phyloP scores from a whole-genome alignment of 2,329 filamentous ascomycete species.

The Arachnopeziza araneosa region DNA sequence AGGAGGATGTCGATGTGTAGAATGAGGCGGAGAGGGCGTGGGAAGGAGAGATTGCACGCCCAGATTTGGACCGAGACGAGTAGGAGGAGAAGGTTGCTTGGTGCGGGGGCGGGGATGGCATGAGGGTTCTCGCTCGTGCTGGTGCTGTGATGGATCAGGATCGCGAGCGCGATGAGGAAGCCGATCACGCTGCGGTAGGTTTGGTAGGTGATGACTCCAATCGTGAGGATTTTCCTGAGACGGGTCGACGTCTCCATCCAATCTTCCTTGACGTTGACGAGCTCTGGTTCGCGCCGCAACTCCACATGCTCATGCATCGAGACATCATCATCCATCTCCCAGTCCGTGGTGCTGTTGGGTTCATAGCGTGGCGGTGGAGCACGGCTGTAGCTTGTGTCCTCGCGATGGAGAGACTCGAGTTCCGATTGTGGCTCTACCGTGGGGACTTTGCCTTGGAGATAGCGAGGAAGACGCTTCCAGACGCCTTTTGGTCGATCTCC shows the following conservation, averaged over 20 bases:
- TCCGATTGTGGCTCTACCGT: background rate
- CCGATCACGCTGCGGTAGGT: background rate
- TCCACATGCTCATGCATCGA: background rate
- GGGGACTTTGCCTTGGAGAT: background rate
- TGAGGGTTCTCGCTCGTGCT: too few species aligned
- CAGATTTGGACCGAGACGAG: constrained; percentile 1
- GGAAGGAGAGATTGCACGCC: background rate
- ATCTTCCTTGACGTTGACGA: background rate
- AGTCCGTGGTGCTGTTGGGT: background rate
- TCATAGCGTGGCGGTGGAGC: background rate
- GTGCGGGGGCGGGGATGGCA: background rate
- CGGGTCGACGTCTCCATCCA: background rate
- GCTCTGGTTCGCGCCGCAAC: background rate
- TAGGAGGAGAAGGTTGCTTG: background rate
- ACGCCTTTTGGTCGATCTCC: too few species aligned
- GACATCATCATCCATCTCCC: background rate
- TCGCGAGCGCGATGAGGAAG: background rate
- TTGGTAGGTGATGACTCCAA: background rate
- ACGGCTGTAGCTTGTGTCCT: background rate
- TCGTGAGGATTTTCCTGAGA: background rate
- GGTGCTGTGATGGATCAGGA: background rate
- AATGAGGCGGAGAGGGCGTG: background rate
- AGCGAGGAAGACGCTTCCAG: background rate
- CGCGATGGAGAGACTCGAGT: background rate
- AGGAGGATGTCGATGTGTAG: background rate